Percentiles rank a stretch among this genome's conserved stretches.
phyloP scores from a whole-genome alignment of 2,329 filamentous ascomycete genomes.

The Ascochyta fabae region DNA sequence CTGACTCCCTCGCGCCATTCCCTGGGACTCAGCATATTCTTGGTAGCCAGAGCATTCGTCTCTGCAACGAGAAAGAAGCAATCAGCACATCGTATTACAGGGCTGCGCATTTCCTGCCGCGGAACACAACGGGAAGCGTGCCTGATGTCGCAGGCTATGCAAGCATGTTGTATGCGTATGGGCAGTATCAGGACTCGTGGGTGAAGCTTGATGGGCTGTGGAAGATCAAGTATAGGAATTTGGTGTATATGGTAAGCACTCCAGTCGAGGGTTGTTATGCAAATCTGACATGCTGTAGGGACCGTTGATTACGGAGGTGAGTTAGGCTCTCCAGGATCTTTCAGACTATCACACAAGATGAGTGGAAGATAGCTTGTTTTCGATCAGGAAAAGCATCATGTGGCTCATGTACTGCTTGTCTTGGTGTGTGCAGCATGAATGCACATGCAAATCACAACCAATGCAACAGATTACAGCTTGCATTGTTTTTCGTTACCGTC shows the following conservation, averaged over 20 bases:
- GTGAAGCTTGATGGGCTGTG: slow-evolving; percentile 2
- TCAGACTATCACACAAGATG: too few species aligned
- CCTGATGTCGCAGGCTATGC: not conserved
- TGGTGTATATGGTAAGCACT: slow-evolving; percentile 9
- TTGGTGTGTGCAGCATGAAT: too few species aligned
- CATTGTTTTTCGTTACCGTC: too few species aligned
- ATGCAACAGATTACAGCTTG: too few species aligned
- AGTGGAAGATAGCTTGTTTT: too few species aligned
- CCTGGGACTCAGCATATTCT: slow-evolving; percentile 5
- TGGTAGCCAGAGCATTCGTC: slow-evolving; percentile 6
- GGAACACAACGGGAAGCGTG: not conserved
- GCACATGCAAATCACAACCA: too few species aligned
- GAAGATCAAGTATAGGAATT: slow-evolving; percentile 7
- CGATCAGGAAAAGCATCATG: too few species aligned
- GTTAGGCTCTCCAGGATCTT: not conserved
- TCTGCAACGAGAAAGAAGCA: not conserved
- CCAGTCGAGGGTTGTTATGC: not conserved
- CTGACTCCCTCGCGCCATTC: not conserved
- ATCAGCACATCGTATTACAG: slow-evolving; percentile 6
- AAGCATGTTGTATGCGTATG: not conserved
- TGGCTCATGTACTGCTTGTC: too few species aligned
- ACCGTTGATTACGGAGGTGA: not conserved
- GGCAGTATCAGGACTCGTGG: slow-evolving; percentile 17
- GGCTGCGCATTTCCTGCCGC: slow-evolving; percentile 4
- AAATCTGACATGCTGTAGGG: not conserved